phyloP scores from a whole-genome alignment of 106 monocot genomes.

The Acanthochlamys bracteata region DNA sequence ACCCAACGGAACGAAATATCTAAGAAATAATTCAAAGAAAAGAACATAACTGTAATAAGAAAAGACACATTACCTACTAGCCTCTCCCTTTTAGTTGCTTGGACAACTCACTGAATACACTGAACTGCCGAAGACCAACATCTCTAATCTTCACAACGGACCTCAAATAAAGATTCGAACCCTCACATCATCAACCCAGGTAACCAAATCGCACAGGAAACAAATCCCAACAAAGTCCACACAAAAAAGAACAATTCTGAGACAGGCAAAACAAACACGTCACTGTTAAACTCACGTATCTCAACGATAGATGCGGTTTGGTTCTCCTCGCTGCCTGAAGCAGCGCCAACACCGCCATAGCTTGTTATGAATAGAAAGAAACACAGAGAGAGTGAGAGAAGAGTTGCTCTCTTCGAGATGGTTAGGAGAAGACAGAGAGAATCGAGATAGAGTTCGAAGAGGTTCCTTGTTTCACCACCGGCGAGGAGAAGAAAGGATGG shows the following conservation, averaged over 20 bases:
- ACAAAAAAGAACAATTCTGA: neutral
- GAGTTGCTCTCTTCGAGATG: neutral
- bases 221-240: neutral
- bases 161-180: slow-evolving; percentile 6
- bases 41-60: no score
- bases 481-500: no score
- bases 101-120: slow-evolving; percentile 81
- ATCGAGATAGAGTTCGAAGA: no score
- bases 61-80: slow-evolving; percentile 39
- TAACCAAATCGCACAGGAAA: neutral
- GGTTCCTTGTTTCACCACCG: no score
- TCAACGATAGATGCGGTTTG: neutral
- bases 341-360: slow-evolving; percentile 1
- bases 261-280: neutral
- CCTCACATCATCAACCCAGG: slow-evolving; percentile 11
- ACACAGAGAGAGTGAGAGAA: neutral
- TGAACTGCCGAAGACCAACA: slow-evolving; percentile 41
- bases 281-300: neutral
- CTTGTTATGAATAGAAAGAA: neutral
- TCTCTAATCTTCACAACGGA: slow-evolving; percentile 7
- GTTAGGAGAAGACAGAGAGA: neutral
- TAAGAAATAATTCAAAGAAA: no score
- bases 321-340: neutral
- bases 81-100: slow-evolving; percentile 86
- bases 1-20: neutral